Evolutionary conservation across 2,329 filamentous ascomycete species (phyloP), one percentile per base, ranked within the genome.

Genomic region (Ceratocystis destructans): DNA sequence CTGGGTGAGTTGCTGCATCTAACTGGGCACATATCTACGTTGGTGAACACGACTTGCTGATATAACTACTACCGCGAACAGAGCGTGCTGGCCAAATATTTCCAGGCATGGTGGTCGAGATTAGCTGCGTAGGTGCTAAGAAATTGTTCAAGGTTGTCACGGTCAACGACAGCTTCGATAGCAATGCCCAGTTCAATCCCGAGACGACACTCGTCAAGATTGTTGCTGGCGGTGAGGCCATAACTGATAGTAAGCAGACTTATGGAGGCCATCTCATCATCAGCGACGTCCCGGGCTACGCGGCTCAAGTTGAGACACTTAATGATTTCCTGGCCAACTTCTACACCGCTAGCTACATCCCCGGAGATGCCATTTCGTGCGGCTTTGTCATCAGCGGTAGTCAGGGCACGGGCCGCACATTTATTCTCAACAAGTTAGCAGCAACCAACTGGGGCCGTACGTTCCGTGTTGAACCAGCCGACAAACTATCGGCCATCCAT

Each of bases 351-450:
- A 74, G 74, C 46, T 70, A 71, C 67, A 62, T 72, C 55, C 68
- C 72, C 66, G 67, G 71, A 66, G 71, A 76, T 69, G 70, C 72
- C 37, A 74, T 72, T 70, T 77, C 82, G 0, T 80, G 82, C 64
- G 85, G 84, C 0, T 81, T 94, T 45, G 80, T 94, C 28, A 79
- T 96, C 3, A 87, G 95, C 73, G 93, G 93, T 15, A 86, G 89
- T 20, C 83, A 84, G 69, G 92, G 93, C 10, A 95, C 89, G 0
- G 93, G 93, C 28, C 96, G 96, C 76, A 87, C 85, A 0, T 80
- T 88, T 69, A 78, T 96, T 0, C 77, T 96, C 1, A 75, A 87
- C 17, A 82, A 83, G 41, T 79, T 96, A 22, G 82, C 85, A 7
- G 80, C 79, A 5, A 83, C 85, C 0, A 81, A 80, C 67, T 96